Evolutionary conservation across 2,329 filamentous ascomycete genomes (phyloP).

Genomic region (Achaetomium macrosporum): DNA sequence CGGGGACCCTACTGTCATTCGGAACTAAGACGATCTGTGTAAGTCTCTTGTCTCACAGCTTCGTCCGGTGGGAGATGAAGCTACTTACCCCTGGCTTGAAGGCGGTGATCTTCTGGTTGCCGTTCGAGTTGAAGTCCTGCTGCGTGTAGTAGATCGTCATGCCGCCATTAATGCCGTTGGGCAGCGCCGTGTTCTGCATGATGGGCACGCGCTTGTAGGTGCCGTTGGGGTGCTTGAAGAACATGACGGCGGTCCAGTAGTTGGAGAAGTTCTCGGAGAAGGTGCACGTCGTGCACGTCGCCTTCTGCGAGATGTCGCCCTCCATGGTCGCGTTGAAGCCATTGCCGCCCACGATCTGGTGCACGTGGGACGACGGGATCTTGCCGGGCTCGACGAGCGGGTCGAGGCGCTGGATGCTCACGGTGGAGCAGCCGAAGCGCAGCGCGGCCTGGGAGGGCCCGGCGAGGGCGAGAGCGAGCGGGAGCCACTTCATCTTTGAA

Average conservation of each 20-base stretch:
- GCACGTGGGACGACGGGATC: constrained; percentile 22
- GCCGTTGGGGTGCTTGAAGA: constrained; percentile 26
- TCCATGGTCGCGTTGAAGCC: constrained; percentile 24
- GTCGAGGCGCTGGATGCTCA: constrained; percentile 15
- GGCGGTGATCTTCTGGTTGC: constrained; percentile 35
- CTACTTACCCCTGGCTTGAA: constrained; percentile 34
- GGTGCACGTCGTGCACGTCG: constrained; percentile 25
- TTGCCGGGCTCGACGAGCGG: constrained; percentile 25
- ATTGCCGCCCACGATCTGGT: constrained; percentile 26
- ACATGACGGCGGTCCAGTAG: constrained; percentile 29
- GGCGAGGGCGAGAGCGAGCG: constrained; percentile 17
- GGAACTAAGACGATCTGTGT: not conserved
- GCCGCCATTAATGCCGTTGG: constrained; percentile 18
- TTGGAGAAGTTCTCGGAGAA: constrained; percentile 27
- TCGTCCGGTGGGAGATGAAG: too few relatives aligned
- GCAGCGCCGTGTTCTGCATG: constrained; percentile 21
- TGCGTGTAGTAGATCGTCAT: constrained; percentile 25
- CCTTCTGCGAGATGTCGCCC: constrained; percentile 20
- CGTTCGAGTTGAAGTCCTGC: constrained; percentile 31
- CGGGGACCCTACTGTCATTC: constrained; percentile 29
- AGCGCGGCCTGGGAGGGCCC: constrained; percentile 23
- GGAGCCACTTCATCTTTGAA: constrained; percentile 23
- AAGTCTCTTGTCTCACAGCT: not conserved
- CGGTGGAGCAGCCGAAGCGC: constrained; percentile 18
- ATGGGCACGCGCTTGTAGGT: constrained; percentile 24